Conservation (phyloP, 1,284 basidiomycete species). For the Microbotryomycetes sp. region DNA sequence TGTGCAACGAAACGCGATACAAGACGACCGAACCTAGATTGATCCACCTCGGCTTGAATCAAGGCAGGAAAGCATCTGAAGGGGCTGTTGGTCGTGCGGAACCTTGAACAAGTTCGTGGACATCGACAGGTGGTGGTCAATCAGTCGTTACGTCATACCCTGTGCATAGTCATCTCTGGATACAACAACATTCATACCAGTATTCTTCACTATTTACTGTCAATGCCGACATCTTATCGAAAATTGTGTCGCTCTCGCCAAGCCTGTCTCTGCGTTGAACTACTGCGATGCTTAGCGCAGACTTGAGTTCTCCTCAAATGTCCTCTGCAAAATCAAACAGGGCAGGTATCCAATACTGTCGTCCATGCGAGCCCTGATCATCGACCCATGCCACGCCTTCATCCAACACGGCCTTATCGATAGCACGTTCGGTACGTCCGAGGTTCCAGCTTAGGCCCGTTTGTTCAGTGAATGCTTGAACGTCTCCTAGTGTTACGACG, state of each 20-base stretch:
- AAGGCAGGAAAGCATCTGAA: not conserved
- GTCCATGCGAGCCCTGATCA: slow-evolving; percentile 61
- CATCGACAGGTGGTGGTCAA: too few relatives aligned
- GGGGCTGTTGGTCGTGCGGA: not conserved
- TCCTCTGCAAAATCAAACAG: slow-evolving; percentile 26
- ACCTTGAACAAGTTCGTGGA: too few relatives aligned
- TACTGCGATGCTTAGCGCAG: not conserved
- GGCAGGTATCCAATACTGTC: slow-evolving; percentile 72
- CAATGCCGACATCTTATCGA: too few relatives aligned
- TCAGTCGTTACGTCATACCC: too few relatives aligned
- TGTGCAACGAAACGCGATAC: not conserved
- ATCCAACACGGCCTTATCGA: slow-evolving; percentile 81
- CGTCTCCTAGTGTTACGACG: slow-evolving; percentile 49
- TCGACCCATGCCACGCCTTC: slow-evolving; percentile 95
- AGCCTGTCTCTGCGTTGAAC: too few relatives aligned
- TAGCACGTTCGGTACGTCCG: slow-evolving; percentile 64
- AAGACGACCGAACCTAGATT: not conserved
- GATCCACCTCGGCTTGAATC: not conserved
- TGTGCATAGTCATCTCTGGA: too few relatives aligned
- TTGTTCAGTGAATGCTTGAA: slow-evolving; percentile 42
- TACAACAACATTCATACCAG: too few relatives aligned
- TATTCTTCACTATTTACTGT: too few relatives aligned
- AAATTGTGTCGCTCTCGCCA: too few relatives aligned
- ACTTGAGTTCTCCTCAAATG: not conserved
- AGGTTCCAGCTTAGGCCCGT: slow-evolving; percentile 67